Conservation (phyloP, 2,329 filamentous ascomycete species). For the Aspergillus melleus region DNA sequence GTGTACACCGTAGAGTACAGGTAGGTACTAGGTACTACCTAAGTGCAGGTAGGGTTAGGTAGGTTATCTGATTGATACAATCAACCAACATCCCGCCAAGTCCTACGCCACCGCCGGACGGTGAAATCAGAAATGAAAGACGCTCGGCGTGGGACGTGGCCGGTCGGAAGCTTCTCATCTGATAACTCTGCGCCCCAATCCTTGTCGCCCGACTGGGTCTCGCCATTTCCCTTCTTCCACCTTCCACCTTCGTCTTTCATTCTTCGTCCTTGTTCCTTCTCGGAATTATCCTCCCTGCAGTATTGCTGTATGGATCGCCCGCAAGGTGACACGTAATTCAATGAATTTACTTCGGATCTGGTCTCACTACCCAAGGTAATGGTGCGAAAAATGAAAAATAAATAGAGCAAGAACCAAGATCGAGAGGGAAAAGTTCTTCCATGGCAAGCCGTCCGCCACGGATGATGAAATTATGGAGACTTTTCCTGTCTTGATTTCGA, state of each 20-base stretch:
- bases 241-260: neutral
- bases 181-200: constrained; percentile 12
- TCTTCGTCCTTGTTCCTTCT: neutral
- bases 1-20: too few species aligned
- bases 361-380: neutral
- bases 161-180: constrained; percentile 8
- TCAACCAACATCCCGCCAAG: neutral
- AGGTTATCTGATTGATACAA: too few species aligned
- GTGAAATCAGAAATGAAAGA: too few species aligned
- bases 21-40: too few species aligned
- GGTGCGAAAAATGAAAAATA: neutral
- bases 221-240: too few species aligned
- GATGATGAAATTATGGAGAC: neutral
- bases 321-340: neutral
- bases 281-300: too few species aligned
- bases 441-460: neutral
- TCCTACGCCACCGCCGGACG: neutral
- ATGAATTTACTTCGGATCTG: too few species aligned
- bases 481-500: too few species aligned
- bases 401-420: neutral
- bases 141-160: constrained; percentile 10
- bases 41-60: too few species aligned
- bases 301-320: neutral
- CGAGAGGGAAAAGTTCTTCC: neutral
- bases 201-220: neutral